These are phyloP conservation scores for Xanthoparmelia taractica DNA, from an alignment of 495 filamentous ascomycete species.

Conservation along the genomic window DNA sequence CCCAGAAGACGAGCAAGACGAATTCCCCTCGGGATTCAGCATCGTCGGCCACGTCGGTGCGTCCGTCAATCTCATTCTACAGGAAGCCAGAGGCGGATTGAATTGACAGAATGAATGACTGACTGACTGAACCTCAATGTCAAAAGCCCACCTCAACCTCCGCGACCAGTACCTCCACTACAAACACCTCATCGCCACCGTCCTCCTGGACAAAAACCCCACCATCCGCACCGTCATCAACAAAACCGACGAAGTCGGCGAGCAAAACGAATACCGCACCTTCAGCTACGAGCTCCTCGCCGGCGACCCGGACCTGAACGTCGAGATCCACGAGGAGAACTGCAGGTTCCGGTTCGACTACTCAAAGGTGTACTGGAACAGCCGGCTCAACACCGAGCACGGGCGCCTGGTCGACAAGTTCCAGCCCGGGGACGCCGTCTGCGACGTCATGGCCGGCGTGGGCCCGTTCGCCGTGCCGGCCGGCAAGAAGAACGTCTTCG, in stretches of 20 bases:
- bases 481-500: constrained; percentile 81
- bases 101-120: too few relatives aligned
- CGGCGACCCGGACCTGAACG: constrained; percentile 70
- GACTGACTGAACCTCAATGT: background rate
- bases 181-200: constrained; percentile 71
- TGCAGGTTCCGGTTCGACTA: constrained; percentile 46
- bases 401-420: constrained; percentile 71
- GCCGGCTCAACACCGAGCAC: constrained; percentile 80
- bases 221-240: constrained; percentile 84
- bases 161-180: constrained; percentile 71
- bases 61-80: constrained; percentile 17
- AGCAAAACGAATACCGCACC: constrained; percentile 77
- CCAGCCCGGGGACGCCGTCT: constrained; percentile 75
- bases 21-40: constrained; percentile 80
- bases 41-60: constrained; percentile 79
- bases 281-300: constrained; percentile 90
- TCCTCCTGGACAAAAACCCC: constrained; percentile 82
- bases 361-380: constrained; percentile 96
- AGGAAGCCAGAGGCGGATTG: background rate
- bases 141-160: constrained; percentile 83
- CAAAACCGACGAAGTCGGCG: constrained; percentile 82
- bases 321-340: constrained; percentile 54
- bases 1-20: constrained; percentile 54
- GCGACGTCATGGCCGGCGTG: constrained; percentile 96
- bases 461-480: constrained; percentile 93